Evolutionary conservation across 2,329 filamentous ascomycete species (phyloP), one percentile per base, ranked within the genome.

Genomic region (Cladophialophora bantiana): DNA sequence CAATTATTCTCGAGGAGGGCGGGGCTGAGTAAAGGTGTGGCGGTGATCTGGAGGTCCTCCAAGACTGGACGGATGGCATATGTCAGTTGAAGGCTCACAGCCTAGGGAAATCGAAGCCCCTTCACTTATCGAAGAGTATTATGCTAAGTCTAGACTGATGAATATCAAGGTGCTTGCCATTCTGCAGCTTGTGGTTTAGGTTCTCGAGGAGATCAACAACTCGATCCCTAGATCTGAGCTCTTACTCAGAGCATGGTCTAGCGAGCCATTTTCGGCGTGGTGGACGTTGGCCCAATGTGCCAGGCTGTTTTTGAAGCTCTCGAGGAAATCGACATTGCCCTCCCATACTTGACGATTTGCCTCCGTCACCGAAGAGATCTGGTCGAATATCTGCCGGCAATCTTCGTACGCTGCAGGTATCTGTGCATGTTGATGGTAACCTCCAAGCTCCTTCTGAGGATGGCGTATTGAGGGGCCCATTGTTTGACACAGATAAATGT

Each of bases 11-110:
- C 53, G 18, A 56, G 53, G 34, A 56, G 53, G 10, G 53, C 53
- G 2, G 53, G 53, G 53, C 53, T 56, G 53, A 56, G 53, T 34
- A 56, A 15, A 34, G 53, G 53, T n/a, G 34, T 56, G n/a, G 53
- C 53, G 5, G 53, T 56, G 10, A 56, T 56, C 26, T 32, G 53
- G 35, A 56, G 31, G 34, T 56, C 53, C 34, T 56, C 53, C 53
- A 56, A 32, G 10, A 56, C 53, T 56, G 34, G 34, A 26, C 26
- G 26, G 26, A 26, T 26, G 26, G 26, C 26, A 26, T 26, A 26
- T 26, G 26, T 26, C 26, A 26, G 26, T 26, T 26, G 26, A 26
- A 26, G 2, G 26, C 26, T 3, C 26, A 26, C 3, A 26, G 26
- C 26, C 26, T 3, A 26, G 26, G 26, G 3, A 26, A 26, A 26